Percentiles rank a stretch among this genome's conserved stretches.
Conservation (phyloP, 148 eudicot species). For the Nyssa sinensis region DNA sequence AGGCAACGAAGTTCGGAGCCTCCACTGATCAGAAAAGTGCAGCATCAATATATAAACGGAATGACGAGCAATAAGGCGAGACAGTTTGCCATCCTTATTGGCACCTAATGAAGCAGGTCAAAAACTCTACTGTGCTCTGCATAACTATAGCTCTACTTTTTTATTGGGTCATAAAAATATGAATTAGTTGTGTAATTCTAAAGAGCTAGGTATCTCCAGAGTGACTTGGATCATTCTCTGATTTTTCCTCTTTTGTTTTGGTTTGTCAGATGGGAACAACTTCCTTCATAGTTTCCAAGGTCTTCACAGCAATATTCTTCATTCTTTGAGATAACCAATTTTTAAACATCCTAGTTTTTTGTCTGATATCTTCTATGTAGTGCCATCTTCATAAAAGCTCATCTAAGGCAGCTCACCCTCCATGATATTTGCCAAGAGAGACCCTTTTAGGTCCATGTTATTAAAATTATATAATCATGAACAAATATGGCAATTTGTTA, state of each 20-base stretch:
- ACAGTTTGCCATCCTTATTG: too few species aligned
- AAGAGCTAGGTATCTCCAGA: background rate
- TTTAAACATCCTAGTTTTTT: background rate
- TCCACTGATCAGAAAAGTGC: too few species aligned
- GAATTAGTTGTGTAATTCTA: background rate
- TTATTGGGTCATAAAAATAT: background rate
- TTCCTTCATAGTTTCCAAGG: background rate
- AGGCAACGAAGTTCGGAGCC: too few species aligned
- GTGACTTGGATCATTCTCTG: background rate
- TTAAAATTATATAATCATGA: too few species aligned
- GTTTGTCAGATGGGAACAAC: conserved; percentile 4
- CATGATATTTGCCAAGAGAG: background rate
- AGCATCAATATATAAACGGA: too few species aligned
- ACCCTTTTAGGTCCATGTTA: background rate
- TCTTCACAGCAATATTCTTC: background rate
- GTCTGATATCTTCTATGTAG: background rate
- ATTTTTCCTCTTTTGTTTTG: background rate
- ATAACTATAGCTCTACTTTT: background rate
- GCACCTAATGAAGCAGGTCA: too few species aligned
- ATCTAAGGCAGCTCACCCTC: background rate
- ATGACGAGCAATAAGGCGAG: too few species aligned
- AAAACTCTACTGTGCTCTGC: conserved; percentile 3
- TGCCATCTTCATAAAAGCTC: background rate
- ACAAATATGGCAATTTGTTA: too few species aligned
- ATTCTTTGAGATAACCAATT: conserved; percentile 10